Evolutionary conservation across 2,329 filamentous ascomycete species (phyloP).

Genomic region (Epichloe scottii): DNA sequence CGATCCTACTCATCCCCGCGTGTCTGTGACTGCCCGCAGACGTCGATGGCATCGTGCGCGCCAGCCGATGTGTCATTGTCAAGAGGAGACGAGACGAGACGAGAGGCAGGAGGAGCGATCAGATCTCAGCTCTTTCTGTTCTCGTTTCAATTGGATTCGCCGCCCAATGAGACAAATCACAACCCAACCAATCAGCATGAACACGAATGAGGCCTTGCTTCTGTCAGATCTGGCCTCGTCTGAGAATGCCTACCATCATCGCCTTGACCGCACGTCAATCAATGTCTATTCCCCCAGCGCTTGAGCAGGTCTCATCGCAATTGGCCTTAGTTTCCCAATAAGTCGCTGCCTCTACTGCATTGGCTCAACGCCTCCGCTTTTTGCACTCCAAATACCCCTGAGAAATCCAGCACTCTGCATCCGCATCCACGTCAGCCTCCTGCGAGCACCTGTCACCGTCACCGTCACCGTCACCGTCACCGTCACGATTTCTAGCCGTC

Average conservation of each 20-base stretch:
- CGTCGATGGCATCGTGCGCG: background rate
- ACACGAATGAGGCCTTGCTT: background rate
- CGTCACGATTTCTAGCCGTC: background rate
- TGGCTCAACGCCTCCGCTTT: background rate
- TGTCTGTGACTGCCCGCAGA: constrained; percentile 1
- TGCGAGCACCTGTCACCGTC: background rate
- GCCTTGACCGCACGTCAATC: background rate
- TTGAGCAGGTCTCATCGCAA: background rate
- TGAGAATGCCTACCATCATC: background rate
- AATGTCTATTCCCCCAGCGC: constrained; percentile 1
- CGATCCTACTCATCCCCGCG: background rate
- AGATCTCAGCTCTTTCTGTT: constrained; percentile 1
- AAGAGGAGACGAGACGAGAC: background rate
- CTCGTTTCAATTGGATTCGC: background rate
- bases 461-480: background rate
- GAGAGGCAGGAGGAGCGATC: constrained; percentile 1
- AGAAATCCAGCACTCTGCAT: background rate
- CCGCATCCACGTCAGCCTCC: background rate
- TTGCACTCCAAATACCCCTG: background rate
- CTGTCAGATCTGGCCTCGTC: background rate
- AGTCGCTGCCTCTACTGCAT: background rate
- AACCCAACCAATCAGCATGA: background rate
- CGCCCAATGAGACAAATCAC: background rate
- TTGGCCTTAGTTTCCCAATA: background rate
- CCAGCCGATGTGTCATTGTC: background rate